A percentile compares a stretch with the other conserved stretches of the same genome.
phyloP scores from a whole-genome alignment of 257 asterid genomes.

The Solanum neorickii region DNA sequence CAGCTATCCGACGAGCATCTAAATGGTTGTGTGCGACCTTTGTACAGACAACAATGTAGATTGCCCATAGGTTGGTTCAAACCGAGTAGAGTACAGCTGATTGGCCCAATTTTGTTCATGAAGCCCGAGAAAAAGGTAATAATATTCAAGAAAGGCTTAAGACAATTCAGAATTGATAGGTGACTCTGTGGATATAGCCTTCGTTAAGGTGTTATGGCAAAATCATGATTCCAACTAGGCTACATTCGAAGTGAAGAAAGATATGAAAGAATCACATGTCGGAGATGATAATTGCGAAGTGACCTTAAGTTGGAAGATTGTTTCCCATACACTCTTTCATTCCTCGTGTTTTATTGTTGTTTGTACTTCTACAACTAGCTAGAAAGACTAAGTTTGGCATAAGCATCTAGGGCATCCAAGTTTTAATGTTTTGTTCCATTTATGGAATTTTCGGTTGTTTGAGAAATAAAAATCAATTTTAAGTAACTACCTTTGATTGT shows the following conservation, averaged over 20 bases:
- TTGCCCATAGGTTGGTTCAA: background rate
- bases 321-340: background rate
- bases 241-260: background rate
- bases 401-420: background rate
- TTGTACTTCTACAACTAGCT: background rate
- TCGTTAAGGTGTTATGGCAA: background rate
- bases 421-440: background rate
- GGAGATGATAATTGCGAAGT: background rate
- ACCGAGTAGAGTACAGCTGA: background rate
- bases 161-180: background rate
- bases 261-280: background rate
- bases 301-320: background rate
- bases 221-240: background rate
- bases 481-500: background rate
- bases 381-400: background rate
- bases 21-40: background rate
- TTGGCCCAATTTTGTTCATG: background rate
- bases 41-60: background rate
- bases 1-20: background rate
- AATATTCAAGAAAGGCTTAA: background rate
- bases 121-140: background rate
- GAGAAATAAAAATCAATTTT: too few species aligned
- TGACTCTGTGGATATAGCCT: background rate
- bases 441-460: background rate
- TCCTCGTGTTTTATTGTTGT: background rate